Percentiles rank a stretch among this genome's conserved stretches.
Conservation (phyloP, 495 filamentous ascomycete genomes). For the Astrocystis sublimbata region DNA sequence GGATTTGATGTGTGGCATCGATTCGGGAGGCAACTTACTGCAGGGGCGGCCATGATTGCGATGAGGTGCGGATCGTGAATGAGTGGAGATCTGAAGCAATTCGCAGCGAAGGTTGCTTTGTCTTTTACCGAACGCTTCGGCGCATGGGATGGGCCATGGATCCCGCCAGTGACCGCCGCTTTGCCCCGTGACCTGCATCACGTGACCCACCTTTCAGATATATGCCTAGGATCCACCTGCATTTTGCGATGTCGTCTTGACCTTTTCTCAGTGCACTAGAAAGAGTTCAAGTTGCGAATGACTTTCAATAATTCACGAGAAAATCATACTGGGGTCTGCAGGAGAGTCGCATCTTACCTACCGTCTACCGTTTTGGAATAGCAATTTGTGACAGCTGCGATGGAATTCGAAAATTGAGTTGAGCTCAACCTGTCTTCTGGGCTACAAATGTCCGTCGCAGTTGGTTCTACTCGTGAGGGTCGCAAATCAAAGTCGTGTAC, state of each 20-base stretch:
- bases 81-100: constrained; percentile 47
- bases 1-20: not conserved
- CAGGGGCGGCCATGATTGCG: constrained; percentile 82
- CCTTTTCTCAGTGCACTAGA: too few relatives aligned
- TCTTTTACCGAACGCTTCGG: constrained; percentile 34
- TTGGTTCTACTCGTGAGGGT: not conserved
- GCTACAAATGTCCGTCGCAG: too few relatives aligned
- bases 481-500: not conserved
- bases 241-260: too few relatives aligned
- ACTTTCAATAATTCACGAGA: too few relatives aligned
- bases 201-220: constrained; percentile 14
- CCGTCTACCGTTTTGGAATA: not conserved
- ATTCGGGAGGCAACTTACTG: constrained; percentile 65
- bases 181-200: constrained; percentile 27
- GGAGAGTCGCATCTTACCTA: too few relatives aligned
- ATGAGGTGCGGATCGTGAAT: constrained; percentile 46
- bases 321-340: too few relatives aligned
- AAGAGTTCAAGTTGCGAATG: too few relatives aligned
- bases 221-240: too few relatives aligned
- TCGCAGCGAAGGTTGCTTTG: constrained; percentile 35
- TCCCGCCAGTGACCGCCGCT: too few relatives aligned
- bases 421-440: too few relatives aligned
- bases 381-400: too few relatives aligned
- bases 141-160: constrained; percentile 15
- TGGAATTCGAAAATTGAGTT: too few relatives aligned